Conservation (phyloP, 352 stramenopile species). For the Globisporangium mamillatum region DNA sequence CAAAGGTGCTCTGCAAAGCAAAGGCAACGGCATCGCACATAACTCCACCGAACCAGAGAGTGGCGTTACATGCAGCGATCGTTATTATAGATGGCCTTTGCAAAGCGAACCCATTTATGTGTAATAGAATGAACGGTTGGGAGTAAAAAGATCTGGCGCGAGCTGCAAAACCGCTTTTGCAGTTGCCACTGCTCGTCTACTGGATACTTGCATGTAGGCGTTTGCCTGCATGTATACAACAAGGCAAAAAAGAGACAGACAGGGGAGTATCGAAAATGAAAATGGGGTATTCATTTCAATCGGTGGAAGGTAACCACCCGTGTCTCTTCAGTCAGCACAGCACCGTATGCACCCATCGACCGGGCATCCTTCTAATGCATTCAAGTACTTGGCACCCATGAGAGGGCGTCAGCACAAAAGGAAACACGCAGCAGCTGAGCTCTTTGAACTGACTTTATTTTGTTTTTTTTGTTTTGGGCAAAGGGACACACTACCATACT, state of each 20-base stretch:
- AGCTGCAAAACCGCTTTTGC: not conserved
- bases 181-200: not conserved
- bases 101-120: not conserved
- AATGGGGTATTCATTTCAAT: not conserved
- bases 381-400: not conserved
- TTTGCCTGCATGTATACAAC: not conserved
- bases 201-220: not conserved
- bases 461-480: not conserved
- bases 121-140: not conserved
- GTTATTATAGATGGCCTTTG: not conserved
- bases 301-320: not conserved
- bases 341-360: not conserved
- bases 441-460: conserved; percentile 3
- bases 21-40: not conserved
- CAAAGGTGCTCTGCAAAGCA: not conserved
- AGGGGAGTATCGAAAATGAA: not conserved
- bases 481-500: not conserved
- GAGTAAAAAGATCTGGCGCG: not conserved
- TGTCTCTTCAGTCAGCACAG: not conserved
- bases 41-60: not conserved
- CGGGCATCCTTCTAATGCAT: no score
- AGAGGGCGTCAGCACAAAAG: not conserved
- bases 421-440: no score
- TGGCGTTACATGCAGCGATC: not conserved
- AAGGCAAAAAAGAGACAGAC: not conserved